Evolutionary conservation across 176 grass and related monocot species (phyloP), one percentile per base, ranked within the genome.

Genomic region (Saccharum officinarum): DNA sequence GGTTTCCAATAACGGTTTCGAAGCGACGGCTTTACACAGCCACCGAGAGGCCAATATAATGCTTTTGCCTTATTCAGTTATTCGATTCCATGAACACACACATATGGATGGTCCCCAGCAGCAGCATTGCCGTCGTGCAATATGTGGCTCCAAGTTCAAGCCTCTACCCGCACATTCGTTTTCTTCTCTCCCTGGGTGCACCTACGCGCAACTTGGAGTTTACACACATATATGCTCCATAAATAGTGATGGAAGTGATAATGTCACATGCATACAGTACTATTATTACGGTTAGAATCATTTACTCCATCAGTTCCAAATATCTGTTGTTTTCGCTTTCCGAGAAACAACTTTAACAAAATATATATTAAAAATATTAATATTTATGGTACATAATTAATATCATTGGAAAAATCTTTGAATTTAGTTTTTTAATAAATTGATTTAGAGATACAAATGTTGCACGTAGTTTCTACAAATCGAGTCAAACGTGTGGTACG

Each of bases 11-110:
- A 54, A 55, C 52, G 52, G 59, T 80, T 36, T 34, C 12, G 3
- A 80, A 57, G 42, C 7, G 71, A 16, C 33, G 31, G 30, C 60
- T 39, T 67, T 22, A 55, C 13, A 39, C 1, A 55, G 2, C n/a
- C 14, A 15, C 44, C 5, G 31, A 76, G 42, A 75, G 59, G 13
- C 14, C 6, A 25, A 5, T 44, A 10, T 4, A 39, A 69, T 41
- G 4, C 10, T 44, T 55, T 55, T 26, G 2, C 8, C 0, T 36
- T 3, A 3, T 28, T 28, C 28, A 28, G 18, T 46, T 33, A 83
- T 83, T 45, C 39, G 81, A 83, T 83, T 73, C 81, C 70, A 74
- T 33, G 26, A 0, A 54, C 38, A 47, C 16, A 16, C 44, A 47
- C 45, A 50, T 52, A 18, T 52, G 49, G 38, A 59, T 45, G 59